These are phyloP conservation scores for Gastrolobium bilobum DNA, from an alignment of 306 rosid species.

Conservation along the genomic window DNA sequence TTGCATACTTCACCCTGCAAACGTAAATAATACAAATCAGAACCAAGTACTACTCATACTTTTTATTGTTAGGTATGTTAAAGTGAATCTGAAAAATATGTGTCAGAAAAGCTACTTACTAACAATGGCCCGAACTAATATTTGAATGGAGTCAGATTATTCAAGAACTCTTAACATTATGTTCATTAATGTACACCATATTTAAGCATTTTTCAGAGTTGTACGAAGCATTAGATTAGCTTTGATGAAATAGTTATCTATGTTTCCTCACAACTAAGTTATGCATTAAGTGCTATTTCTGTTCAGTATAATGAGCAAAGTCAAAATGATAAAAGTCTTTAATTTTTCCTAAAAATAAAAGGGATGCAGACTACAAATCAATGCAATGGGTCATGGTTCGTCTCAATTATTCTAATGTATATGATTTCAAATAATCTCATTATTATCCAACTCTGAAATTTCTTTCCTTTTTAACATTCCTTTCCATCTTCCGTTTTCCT, in stretches of 20 bases:
- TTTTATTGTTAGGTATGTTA: not conserved
- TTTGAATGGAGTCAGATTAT: slow-evolving; percentile 36
- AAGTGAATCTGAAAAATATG: slow-evolving; percentile 27
- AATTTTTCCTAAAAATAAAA: slow-evolving; percentile 23
- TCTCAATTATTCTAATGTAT: slow-evolving; percentile 5
- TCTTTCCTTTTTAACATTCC: not conserved
- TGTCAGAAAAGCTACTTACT: not conserved
- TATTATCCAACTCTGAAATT: not conserved
- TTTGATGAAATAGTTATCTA: not conserved
- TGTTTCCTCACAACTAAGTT: not conserved
- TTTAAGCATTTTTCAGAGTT: not conserved
- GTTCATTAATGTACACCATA: slow-evolving; percentile 25
- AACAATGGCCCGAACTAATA: slow-evolving; percentile 1
- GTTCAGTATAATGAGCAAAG: not conserved
- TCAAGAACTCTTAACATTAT: slow-evolving; percentile 24
- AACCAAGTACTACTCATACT: slow-evolving; percentile 19
- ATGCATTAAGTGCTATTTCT: slow-evolving; percentile 11
- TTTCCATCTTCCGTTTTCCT: slow-evolving; percentile 10
- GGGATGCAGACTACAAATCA: slow-evolving; percentile 10
- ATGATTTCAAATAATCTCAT: slow-evolving; percentile 12
- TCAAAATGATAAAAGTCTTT: not conserved
- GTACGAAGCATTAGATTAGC: slow-evolving; percentile 20
- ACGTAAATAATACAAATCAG: slow-evolving; percentile 10
- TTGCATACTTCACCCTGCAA: slow-evolving; percentile 76
- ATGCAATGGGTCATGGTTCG: slow-evolving; percentile 1